These are phyloP conservation scores for Tolypocladium endophyticum DNA, from an alignment of 2,329 filamentous ascomycete species.

Conservation along the genomic window DNA sequence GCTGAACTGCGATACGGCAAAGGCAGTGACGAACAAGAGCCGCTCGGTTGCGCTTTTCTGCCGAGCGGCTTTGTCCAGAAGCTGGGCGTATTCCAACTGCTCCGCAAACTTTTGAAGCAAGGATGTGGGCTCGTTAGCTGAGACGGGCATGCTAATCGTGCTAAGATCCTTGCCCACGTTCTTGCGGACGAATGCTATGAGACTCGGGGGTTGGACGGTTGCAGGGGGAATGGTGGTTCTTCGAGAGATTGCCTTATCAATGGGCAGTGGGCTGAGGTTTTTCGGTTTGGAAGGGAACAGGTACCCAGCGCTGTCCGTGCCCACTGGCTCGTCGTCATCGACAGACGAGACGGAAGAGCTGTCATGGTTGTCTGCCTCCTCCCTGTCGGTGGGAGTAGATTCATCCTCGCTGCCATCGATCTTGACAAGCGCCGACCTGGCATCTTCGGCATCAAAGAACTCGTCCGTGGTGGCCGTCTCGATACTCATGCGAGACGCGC, in stretches of 20 bases:
- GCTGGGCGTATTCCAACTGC: slow-evolving; percentile 78
- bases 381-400: slow-evolving; percentile 7
- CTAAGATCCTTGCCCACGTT: slow-evolving; percentile 97
- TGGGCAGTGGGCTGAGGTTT: slow-evolving; percentile 64
- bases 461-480: slow-evolving; percentile 77
- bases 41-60: slow-evolving; percentile 54
- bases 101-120: slow-evolving; percentile 82
- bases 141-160: slow-evolving; percentile 95
- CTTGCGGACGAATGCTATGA: slow-evolving; percentile 90
- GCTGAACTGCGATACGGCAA: slow-evolving; percentile 81
- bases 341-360: slow-evolving; percentile 49
- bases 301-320: slow-evolving; percentile 46
- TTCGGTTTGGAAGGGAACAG: slow-evolving; percentile 71
- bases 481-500: slow-evolving; percentile 50
- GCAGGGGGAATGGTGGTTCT: slow-evolving; percentile 62
- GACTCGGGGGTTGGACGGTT: slow-evolving; percentile 71
- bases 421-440: slow-evolving; percentile 57
- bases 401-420: slow-evolving; percentile 65
- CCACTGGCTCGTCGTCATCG: slow-evolving; percentile 46
- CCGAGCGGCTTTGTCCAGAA: slow-evolving; percentile 66
- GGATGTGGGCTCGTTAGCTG: slow-evolving; percentile 86
- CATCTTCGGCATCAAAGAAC: slow-evolving; percentile 82
- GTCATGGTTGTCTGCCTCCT: slow-evolving; percentile 21
- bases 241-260: slow-evolving; percentile 53
- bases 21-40: slow-evolving; percentile 76